phyloP scores from a whole-genome alignment of 2,329 filamentous ascomycete species.

The Fusarium equiseti region DNA sequence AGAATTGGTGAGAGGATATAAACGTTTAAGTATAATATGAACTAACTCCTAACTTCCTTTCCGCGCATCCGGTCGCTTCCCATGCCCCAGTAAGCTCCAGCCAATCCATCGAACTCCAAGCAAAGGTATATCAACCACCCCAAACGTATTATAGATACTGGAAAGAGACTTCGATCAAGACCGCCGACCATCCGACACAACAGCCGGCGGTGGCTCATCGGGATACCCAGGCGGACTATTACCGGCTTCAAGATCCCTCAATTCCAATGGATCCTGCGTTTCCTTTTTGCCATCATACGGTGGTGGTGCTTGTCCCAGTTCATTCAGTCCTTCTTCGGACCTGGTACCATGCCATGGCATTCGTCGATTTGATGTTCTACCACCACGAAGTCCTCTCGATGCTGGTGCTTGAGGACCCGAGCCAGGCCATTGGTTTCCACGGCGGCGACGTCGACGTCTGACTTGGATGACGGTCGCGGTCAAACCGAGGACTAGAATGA shows the following conservation, averaged over 20 bases:
- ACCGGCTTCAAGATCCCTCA: conserved; percentile 46
- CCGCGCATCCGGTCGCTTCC: not conserved
- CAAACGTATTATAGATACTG: not conserved
- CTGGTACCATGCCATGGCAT: conserved; percentile 44
- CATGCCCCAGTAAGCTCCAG: not conserved
- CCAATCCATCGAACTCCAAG: conserved; percentile 1
- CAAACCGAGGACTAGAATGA: conserved; percentile 57
- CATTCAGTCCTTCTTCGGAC: conserved; percentile 69
- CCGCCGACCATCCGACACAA: conserved; percentile 39
- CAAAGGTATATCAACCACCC: not conserved
- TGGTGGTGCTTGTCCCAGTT: conserved; percentile 73
- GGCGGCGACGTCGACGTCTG: conserved; percentile 53
- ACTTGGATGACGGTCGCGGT: conserved; percentile 58
- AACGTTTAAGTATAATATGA: not conserved
- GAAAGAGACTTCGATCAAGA: not conserved
- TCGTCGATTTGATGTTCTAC: conserved; percentile 36
- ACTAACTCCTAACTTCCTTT: not conserved
- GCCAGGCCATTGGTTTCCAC: conserved; percentile 29
- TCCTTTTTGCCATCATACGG: conserved; percentile 63
- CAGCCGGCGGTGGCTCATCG: conserved; percentile 43
- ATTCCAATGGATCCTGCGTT: conserved; percentile 36
- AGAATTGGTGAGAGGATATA: not conserved
- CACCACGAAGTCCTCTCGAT: conserved; percentile 43
- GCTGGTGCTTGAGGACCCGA: conserved; percentile 11
- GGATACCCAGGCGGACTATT: conserved; percentile 49